Conservation (phyloP, 1,139 yeast genomes). For the Yamadazyma sp. region DNA sequence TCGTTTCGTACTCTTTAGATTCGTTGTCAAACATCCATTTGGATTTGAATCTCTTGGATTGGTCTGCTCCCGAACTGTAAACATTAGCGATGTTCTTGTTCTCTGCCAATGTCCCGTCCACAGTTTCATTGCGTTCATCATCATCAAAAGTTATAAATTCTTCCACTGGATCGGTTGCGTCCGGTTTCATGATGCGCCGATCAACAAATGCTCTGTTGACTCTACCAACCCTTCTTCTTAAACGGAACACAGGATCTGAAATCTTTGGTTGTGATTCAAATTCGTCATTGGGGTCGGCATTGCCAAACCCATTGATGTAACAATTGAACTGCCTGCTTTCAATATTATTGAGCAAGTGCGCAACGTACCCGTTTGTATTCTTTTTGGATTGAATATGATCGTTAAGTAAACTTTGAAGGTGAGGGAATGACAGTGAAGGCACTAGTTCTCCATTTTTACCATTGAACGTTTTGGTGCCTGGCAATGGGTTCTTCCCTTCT, state of each 20-base stretch:
- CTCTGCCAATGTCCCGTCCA: slow-evolving; percentile 10
- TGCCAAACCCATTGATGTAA: slow-evolving; percentile 44
- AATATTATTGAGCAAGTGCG: slow-evolving; percentile 44
- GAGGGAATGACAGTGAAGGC: slow-evolving; percentile 46
- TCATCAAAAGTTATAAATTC: slow-evolving; percentile 26
- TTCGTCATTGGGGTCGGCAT: slow-evolving; percentile 15
- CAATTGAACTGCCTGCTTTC: slow-evolving; percentile 48
- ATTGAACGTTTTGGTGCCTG: slow-evolving; percentile 46
- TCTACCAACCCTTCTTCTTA: slow-evolving; percentile 78
- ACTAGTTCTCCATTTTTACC: slow-evolving; percentile 46
- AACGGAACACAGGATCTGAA: slow-evolving; percentile 61
- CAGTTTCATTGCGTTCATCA: slow-evolving; percentile 20
- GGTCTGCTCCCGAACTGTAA: slow-evolving; percentile 60
- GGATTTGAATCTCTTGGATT: slow-evolving; percentile 57
- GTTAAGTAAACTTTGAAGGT: slow-evolving; percentile 35
- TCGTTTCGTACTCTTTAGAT: slow-evolving; percentile 44
- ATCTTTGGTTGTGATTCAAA: slow-evolving; percentile 20
- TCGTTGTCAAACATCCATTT: slow-evolving; percentile 80
- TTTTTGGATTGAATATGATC: slow-evolving; percentile 28
- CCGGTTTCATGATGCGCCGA: slow-evolving; percentile 41
- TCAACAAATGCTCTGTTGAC: slow-evolving; percentile 72
- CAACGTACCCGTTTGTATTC: slow-evolving; percentile 33
- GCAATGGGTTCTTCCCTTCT: slow-evolving; percentile 42
- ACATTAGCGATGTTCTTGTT: slow-evolving; percentile 27
- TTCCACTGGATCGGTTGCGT: slow-evolving; percentile 27